phyloP scores from a whole-genome alignment of 768 basidiomycete species.

The Cystofilobasidium macerans region DNA sequence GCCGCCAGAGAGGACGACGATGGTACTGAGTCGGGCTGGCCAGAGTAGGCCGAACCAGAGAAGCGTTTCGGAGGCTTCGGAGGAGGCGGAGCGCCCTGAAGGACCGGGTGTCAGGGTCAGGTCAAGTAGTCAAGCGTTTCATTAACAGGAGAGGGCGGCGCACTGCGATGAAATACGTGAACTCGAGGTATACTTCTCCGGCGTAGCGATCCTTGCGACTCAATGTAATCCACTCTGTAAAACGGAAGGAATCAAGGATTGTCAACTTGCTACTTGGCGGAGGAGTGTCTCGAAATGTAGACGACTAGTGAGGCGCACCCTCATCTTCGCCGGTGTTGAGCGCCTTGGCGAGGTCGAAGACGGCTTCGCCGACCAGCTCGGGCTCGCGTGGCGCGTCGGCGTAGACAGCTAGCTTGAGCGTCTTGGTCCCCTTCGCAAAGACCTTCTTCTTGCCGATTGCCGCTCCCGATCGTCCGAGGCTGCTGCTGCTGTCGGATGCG shows the following conservation, averaged over 20 bases:
- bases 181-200: constrained; percentile 81
- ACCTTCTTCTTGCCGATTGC: constrained; percentile 29
- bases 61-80: constrained; percentile 17
- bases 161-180: constrained; percentile 76
- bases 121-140: background rate
- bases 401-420: constrained; percentile 64
- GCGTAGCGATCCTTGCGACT: constrained; percentile 65
- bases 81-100: constrained; percentile 21
- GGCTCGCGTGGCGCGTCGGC: constrained; percentile 69
- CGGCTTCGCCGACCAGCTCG: constrained; percentile 64
- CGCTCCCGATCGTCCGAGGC: constrained; percentile 31
- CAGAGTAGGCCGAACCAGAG: background rate
- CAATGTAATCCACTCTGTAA: constrained; percentile 83
- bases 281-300: background rate
- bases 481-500: constrained; percentile 21
- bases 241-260: background rate
- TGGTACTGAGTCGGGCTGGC: constrained; percentile 4
- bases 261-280: constrained; percentile 30
- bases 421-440: constrained; percentile 35
- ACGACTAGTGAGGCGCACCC: constrained; percentile 46
- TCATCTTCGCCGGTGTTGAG: constrained; percentile 82
- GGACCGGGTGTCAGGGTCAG: too few species aligned
- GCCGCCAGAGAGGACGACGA: background rate
- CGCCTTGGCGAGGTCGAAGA: constrained; percentile 64
- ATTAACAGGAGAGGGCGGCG: constrained; percentile 4